Percentiles rank a stretch among this genome's conserved stretches.
phyloP scores from a whole-genome alignment of 1,284 basidiomycete species.

The Bondarzewia mesenterica region DNA sequence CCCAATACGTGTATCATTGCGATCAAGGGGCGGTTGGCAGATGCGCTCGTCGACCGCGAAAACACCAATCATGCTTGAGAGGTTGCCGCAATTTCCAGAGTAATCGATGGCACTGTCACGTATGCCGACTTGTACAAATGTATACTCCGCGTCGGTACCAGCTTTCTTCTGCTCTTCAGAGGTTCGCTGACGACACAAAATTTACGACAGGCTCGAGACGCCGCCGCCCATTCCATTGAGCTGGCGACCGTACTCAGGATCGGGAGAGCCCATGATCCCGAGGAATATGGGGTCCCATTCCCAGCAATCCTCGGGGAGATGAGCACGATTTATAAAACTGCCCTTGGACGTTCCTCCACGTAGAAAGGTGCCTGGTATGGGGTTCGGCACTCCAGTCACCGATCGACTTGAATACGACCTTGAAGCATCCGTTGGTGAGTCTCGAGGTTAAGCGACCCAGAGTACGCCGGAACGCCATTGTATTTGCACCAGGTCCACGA shows the following conservation, averaged over 20 bases:
- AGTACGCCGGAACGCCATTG: no score
- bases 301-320: constrained; percentile 40
- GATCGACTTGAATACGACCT: not conserved
- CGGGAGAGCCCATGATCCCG: constrained; percentile 79
- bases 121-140: constrained; percentile 51
- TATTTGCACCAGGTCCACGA: no score
- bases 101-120: constrained; percentile 50
- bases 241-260: constrained; percentile 64
- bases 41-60: constrained; percentile 59
- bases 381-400: constrained; percentile 21
- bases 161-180: constrained; percentile 24
- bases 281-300: constrained; percentile 60
- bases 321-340: constrained; percentile 48
- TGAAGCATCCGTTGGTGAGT: no score
- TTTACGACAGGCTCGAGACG: constrained; percentile 71
- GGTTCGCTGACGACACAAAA: constrained; percentile 58
- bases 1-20: constrained; percentile 14
- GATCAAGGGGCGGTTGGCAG: constrained; percentile 23
- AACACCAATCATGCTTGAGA: constrained; percentile 59
- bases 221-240: constrained; percentile 83
- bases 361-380: constrained; percentile 52
- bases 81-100: constrained; percentile 65
- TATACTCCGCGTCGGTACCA: constrained; percentile 54
- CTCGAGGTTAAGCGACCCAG: no score
- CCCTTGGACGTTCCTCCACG: constrained; percentile 76